A percentile compares a stretch with the other conserved stretches of the same genome.
Evolutionary conservation across 805 yeast species (phyloP).

Genomic region (Saccharomyces jurei): DNA sequence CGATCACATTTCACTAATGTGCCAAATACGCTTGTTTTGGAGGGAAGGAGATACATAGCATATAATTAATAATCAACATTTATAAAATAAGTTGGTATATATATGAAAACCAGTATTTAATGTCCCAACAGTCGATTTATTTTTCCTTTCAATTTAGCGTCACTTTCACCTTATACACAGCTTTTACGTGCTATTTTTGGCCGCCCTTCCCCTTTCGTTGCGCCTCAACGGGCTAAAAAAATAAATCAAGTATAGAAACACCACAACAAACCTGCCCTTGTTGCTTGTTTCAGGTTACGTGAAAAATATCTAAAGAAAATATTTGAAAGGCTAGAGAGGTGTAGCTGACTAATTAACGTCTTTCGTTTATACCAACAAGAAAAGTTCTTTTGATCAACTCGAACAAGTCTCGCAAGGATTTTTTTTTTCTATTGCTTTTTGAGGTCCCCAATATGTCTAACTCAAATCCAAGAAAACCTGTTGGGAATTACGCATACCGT

Average conservation of each 20-base stretch:
- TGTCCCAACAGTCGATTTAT: background rate
- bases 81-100: background rate
- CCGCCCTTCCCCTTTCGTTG: background rate
- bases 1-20: slow-evolving; percentile 80
- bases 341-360: background rate
- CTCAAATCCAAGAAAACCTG: background rate
- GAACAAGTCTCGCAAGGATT: background rate
- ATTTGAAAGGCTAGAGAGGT: background rate
- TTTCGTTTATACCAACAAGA: background rate
- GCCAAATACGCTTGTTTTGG: slow-evolving; percentile 36
- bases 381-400: background rate
- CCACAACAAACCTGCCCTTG: background rate
- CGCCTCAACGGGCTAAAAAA: background rate
- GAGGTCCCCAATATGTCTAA: background rate
- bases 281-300: background rate
- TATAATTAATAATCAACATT: background rate
- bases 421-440: background rate
- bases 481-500: background rate
- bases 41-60: background rate
- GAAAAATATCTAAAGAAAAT: background rate
- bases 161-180: background rate
- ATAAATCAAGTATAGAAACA: background rate
- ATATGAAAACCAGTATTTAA: background rate
- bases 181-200: background rate
- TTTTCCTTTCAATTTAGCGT: background rate